phyloP scores from a whole-genome alignment of 2,329 filamentous ascomycete species.

The Aspergillus felis region DNA sequence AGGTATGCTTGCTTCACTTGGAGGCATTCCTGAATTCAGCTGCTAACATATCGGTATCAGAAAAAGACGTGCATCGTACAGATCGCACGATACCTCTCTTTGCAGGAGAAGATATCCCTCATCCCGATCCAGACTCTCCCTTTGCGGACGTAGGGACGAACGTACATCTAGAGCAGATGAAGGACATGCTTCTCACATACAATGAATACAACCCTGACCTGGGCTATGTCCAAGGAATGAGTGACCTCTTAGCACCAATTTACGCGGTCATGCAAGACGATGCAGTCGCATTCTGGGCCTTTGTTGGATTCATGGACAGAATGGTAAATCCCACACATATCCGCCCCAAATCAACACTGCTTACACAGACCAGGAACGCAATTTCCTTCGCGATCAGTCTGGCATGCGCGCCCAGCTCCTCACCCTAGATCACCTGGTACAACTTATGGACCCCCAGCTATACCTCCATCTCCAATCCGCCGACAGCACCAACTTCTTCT shows the following conservation, averaged over 20 bases:
- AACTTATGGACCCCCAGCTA: slow-evolving; percentile 92
- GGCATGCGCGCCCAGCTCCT: slow-evolving; percentile 92
- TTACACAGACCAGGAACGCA: slow-evolving; percentile 60
- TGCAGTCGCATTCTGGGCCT: slow-evolving; percentile 93
- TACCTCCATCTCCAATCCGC: slow-evolving; percentile 85
- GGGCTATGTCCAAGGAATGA: slow-evolving; percentile 98
- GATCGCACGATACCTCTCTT: slow-evolving; percentile 95
- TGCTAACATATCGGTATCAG: slow-evolving; percentile 52
- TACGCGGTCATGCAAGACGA: slow-evolving; percentile 98
- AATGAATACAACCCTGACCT: slow-evolving; percentile 96
- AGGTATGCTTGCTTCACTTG: slow-evolving; percentile 55
- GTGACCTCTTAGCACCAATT: slow-evolving; percentile 88
- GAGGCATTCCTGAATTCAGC: slow-evolving; percentile 2
- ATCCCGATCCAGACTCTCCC: slow-evolving; percentile 91
- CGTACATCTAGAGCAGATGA: slow-evolving; percentile 96
- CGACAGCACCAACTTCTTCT: slow-evolving; percentile 98
- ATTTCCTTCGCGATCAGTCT: slow-evolving; percentile 91
- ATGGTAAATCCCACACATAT: slow-evolving; percentile 57
- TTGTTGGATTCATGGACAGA: slow-evolving; percentile 91
- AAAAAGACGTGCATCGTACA: slow-evolving; percentile 97
- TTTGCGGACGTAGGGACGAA: slow-evolving; percentile 93
- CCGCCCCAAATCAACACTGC: slow-evolving; percentile 3
- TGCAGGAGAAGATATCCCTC: slow-evolving; percentile 90
- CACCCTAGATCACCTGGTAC: slow-evolving; percentile 88
- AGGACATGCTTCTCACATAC: slow-evolving; percentile 97